phyloP scores from a whole-genome alignment of 2,329 filamentous ascomycete species.

The Epichloe sibirici region DNA sequence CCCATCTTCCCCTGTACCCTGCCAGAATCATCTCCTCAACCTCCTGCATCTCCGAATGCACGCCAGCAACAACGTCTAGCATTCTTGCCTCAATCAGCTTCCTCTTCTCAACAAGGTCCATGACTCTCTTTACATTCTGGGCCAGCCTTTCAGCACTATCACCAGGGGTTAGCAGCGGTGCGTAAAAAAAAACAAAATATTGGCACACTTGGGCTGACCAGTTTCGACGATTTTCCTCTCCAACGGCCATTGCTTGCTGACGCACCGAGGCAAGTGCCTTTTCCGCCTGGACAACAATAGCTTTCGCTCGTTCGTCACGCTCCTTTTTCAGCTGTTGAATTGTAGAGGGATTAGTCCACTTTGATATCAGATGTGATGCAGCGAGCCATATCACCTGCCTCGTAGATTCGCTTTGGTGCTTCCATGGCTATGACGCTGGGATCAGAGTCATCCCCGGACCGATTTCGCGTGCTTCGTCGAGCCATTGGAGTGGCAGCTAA shows the following conservation, averaged over 20 bases:
- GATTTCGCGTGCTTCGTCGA: constrained; percentile 8
- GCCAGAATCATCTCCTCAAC: constrained; percentile 19
- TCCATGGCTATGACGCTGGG: constrained; percentile 13
- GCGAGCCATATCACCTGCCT: constrained; percentile 10
- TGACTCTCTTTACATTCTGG: constrained; percentile 9
- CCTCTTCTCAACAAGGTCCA: constrained; percentile 14
- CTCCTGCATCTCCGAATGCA: constrained; percentile 10
- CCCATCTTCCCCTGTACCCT: constrained; percentile 16
- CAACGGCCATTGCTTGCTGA: constrained; percentile 10
- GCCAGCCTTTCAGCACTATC: constrained; percentile 10
- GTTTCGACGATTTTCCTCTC: constrained; percentile 13
- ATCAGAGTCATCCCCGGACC: constrained; percentile 12
- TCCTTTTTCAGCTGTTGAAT: constrained; percentile 17
- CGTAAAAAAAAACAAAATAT: not conserved
- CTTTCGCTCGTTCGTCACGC: constrained; percentile 15
- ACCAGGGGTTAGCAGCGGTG: not conserved
- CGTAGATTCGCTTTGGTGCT: constrained; percentile 16
- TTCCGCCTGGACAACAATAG: constrained; percentile 13
- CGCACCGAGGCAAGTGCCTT: constrained; percentile 15
- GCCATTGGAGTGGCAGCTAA: constrained; percentile 3
- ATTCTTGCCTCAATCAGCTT: constrained; percentile 17
- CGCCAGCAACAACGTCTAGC: constrained; percentile 11
- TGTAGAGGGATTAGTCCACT: not conserved
- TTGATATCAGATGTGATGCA: not conserved
- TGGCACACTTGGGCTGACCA: constrained; percentile 9